Evolutionary conservation across 192 early-diverging fungal species (phyloP).

Genomic region (Backusella luteola): DNA sequence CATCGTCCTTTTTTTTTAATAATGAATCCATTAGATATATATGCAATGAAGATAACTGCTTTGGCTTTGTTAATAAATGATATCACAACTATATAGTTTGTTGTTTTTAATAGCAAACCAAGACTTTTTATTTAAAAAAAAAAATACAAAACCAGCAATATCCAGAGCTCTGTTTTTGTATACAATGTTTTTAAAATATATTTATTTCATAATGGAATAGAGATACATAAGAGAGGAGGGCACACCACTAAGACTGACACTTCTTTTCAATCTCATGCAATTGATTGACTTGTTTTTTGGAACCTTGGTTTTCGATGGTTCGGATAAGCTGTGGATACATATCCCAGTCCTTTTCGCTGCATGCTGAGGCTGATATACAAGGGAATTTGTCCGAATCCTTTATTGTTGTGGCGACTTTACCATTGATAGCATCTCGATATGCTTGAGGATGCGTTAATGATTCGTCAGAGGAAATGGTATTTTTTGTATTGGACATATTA

Average conservation of each 20-base stretch:
- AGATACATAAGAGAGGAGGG: neutral
- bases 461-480: neutral
- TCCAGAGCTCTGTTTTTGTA: too few relatives aligned
- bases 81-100: too few relatives aligned
- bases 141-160: too few relatives aligned
- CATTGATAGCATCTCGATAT: neutral
- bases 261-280: constrained; percentile 5
- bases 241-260: neutral
- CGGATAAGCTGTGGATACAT: neutral
- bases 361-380: neutral
- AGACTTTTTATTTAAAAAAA: neutral
- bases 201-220: neutral
- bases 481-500: neutral
- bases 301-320: neutral
- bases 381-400: neutral
- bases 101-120: neutral
- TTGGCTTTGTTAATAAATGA: too few relatives aligned
- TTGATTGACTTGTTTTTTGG: neutral
- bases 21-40: neutral
- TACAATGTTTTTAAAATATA: neutral
- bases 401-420: neutral
- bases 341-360: neutral
- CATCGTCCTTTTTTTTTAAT: neutral
- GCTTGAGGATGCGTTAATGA: constrained; percentile 1
- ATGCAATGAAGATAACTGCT: neutral